Evolutionary conservation across 371 early-diverging fungal species (phyloP).

Genomic region (Cokeromyces recurvatus): DNA sequence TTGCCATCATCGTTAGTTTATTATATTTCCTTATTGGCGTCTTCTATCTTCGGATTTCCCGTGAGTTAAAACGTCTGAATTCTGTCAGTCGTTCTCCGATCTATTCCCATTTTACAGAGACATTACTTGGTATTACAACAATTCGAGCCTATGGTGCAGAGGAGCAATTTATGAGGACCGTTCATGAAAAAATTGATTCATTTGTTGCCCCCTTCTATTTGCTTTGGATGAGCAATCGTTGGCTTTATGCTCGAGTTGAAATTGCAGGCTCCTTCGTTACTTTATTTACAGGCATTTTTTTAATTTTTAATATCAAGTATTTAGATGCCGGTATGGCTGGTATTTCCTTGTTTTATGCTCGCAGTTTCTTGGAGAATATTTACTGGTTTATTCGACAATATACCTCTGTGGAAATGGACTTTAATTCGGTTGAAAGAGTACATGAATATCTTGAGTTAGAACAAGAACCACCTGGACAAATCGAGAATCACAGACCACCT

Average conservation of each 20-base stretch:
- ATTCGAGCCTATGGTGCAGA: constrained; percentile 73
- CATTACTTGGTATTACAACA: constrained; percentile 56
- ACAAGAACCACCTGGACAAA: constrained; percentile 59
- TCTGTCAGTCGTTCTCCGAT: constrained; percentile 73
- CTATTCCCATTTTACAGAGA: constrained; percentile 72
- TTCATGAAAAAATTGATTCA: constrained; percentile 54
- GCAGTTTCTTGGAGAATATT: constrained; percentile 51
- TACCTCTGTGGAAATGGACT: constrained; percentile 75
- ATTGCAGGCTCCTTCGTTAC: constrained; percentile 65
- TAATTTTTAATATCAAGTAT: constrained; percentile 42
- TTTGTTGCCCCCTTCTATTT: constrained; percentile 75
- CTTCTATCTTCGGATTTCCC: constrained; percentile 65
- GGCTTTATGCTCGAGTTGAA: constrained; percentile 75
- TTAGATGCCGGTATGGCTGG: constrained; percentile 83
- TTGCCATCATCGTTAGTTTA: constrained; percentile 24
- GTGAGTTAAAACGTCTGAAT: constrained; percentile 79
- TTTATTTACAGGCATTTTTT: constrained; percentile 59
- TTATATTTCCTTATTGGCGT: constrained; percentile 39
- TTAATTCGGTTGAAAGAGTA: constrained; percentile 85
- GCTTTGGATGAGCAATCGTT: constrained; percentile 83
- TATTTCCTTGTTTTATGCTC: constrained; percentile 74
- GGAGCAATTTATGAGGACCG: constrained; percentile 50
- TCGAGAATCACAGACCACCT: constrained; percentile 43
- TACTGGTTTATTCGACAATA: constrained; percentile 51
- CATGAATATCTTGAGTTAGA: constrained; percentile 70